These are phyloP conservation scores for Leccinum barrowsii DNA, from an alignment of 768 basidiomycete genomes.

Conservation along the genomic window DNA sequence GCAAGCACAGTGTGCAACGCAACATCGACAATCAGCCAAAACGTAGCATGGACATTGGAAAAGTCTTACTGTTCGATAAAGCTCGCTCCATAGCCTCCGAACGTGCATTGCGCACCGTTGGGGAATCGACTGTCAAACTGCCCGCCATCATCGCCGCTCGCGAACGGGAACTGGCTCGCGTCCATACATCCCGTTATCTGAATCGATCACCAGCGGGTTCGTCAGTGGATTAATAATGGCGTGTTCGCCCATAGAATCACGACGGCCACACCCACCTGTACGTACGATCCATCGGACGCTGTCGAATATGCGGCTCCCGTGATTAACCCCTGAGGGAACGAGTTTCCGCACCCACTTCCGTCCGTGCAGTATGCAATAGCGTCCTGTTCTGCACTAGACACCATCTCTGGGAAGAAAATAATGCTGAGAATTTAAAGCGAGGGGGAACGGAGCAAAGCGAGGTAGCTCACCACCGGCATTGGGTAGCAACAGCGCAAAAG, in stretches of 20 bases:
- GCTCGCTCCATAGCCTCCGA: constrained; percentile 48
- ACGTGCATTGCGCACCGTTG: constrained; percentile 51
- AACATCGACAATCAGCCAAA: background rate
- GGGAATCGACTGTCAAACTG: constrained; percentile 51
- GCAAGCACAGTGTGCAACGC: background rate
- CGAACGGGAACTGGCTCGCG: constrained; percentile 29
- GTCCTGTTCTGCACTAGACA: constrained; percentile 39
- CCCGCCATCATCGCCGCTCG: constrained; percentile 40
- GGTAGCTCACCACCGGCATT: constrained; percentile 29
- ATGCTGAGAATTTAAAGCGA: background rate
- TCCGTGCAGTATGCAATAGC: constrained; percentile 36
- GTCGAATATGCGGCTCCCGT: constrained; percentile 32
- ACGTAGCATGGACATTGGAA: background rate
- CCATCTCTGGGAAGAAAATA: constrained; percentile 27
- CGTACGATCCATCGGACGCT: constrained; percentile 37
- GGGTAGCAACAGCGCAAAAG: constrained; percentile 38
- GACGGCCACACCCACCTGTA: constrained; percentile 30
- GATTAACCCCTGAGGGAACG: constrained; percentile 36
- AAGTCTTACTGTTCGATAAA: constrained; percentile 46
- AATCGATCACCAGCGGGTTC: background rate
- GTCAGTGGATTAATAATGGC: background rate
- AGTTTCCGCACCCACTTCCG: constrained; percentile 25
- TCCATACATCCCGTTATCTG: constrained; percentile 42
- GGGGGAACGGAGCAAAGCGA: background rate
- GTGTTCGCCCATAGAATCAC: background rate